phyloP scores from a whole-genome alignment of 2,329 filamentous ascomycete genomes.

The Colletotrichum tofieldiae region DNA sequence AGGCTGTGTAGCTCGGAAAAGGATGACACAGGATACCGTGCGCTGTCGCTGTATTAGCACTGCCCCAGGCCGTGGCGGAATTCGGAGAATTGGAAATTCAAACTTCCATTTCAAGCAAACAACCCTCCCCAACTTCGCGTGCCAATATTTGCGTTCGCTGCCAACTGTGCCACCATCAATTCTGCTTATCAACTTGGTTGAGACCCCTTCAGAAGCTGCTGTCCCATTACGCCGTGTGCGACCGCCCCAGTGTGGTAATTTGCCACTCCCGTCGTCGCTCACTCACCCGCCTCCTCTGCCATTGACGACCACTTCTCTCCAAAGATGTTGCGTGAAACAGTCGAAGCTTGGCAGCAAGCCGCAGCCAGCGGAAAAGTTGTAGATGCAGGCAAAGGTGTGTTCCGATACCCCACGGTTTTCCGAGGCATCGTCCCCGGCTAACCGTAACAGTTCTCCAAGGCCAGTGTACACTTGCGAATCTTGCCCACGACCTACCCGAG shows the following conservation, averaged over 20 bases:
- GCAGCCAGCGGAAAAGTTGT: neutral
- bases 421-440: neutral
- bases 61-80: neutral
- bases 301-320: neutral
- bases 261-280: neutral
- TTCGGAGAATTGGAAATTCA: neutral
- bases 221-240: neutral
- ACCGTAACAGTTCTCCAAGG: conserved; percentile 4
- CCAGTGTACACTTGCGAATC: conserved; percentile 14
- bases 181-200: too few species aligned
- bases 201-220: neutral
- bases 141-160: neutral
- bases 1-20: neutral
- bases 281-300: neutral
- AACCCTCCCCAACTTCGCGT: neutral
- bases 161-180: neutral
- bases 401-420: too few species aligned
- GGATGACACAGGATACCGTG: neutral
- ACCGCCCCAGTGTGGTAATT: neutral
- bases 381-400: neutral
- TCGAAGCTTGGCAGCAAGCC: conserved; percentile 1
- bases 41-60: neutral
- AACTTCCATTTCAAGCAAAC: neutral
- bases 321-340: conserved; percentile 10
- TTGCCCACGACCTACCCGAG: conserved; percentile 10